phyloP scores from a whole-genome alignment of 805 yeast species.

The Nakazawaea pomicola region DNA sequence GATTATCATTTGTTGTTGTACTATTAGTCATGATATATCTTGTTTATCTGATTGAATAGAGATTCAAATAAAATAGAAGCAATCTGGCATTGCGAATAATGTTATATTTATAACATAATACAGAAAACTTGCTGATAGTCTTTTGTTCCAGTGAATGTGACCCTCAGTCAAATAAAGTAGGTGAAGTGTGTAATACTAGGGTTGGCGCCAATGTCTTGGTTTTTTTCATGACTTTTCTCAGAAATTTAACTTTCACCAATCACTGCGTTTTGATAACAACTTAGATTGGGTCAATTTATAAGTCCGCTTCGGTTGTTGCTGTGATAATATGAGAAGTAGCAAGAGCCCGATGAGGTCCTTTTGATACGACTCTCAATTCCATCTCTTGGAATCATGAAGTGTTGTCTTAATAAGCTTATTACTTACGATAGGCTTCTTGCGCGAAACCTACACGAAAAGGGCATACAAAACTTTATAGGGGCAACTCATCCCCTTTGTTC shows the following conservation, averaged over 20 bases:
- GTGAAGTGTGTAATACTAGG: background rate
- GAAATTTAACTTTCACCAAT: no score
- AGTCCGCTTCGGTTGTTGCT: no score
- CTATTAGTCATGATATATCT: background rate
- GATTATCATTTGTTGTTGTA: background rate
- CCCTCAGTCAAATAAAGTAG: background rate
- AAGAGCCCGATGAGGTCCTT: no score
- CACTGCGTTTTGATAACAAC: background rate
- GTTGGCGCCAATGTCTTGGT: conserved; percentile 8
- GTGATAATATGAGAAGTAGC: no score
- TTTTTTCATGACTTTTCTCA: background rate
- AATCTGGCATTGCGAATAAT: background rate
- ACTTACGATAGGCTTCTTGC: no score
- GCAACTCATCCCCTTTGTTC: background rate
- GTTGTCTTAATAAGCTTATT: no score
- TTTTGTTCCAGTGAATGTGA: background rate
- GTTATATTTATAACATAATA: no score
- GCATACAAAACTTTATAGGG: background rate
- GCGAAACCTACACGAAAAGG: background rate
- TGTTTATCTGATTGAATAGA: background rate
- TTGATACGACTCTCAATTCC: no score
- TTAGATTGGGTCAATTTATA: background rate
- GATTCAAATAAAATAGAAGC: background rate
- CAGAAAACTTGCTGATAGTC: background rate
- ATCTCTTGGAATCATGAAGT: no score